Conservation (phyloP, 2,329 filamentous ascomycete genomes). For the Colletotrichum gloeosporioides region DNA sequence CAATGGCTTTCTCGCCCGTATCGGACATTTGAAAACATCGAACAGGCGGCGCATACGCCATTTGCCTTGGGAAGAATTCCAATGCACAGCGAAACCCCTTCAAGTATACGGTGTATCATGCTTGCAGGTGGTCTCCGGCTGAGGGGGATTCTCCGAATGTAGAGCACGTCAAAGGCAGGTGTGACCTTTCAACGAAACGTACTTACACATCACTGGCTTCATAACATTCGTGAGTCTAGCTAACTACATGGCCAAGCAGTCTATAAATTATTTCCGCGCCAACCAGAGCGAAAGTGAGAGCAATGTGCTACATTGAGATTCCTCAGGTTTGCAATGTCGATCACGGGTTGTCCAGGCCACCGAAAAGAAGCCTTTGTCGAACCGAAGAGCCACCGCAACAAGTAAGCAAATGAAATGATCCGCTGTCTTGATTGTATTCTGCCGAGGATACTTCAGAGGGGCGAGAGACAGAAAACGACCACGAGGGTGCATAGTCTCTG, state of each 20-base stretch:
- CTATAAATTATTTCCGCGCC: fast-evolving
- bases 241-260: neutral
- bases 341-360: neutral
- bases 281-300: neutral
- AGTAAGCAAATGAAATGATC: neutral
- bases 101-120: too few relatives aligned
- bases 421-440: neutral
- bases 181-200: neutral
- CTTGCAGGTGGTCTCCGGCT: neutral
- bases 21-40: neutral
- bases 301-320: neutral
- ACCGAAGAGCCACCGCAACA: neutral
- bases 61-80: fast-evolving
- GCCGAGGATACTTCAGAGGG: neutral
- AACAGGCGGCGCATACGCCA: neutral
- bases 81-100: too few relatives aligned
- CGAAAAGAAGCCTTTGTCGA: neutral
- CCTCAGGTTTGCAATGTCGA: neutral
- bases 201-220: neutral
- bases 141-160: fast-evolving
- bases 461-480: neutral
- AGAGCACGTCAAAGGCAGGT: neutral
- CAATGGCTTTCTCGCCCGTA: neutral
- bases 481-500: neutral
- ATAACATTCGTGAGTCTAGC: neutral